Evolutionary conservation across 1,139 yeast species (phyloP).

Genomic region (Suhomyces bolitotheri): DNA sequence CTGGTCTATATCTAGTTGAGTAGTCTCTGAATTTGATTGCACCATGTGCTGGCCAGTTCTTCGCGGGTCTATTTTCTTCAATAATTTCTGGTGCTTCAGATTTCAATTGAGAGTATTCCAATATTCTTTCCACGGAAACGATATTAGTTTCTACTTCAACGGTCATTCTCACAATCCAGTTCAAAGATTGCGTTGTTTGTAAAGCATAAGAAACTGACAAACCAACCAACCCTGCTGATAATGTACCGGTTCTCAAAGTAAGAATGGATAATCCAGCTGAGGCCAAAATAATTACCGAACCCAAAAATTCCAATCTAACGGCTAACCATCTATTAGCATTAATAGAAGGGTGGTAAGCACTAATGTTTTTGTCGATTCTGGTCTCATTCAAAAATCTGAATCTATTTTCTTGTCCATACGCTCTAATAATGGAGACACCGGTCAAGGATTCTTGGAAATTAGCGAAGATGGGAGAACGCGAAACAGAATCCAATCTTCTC

Average conservation of each 20-base stretch:
- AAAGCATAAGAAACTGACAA: constrained; percentile 89
- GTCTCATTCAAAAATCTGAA: constrained; percentile 73
- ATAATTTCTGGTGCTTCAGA: constrained; percentile 84
- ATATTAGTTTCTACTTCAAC: constrained; percentile 97
- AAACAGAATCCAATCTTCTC: constrained; percentile 90
- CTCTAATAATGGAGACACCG: constrained; percentile 89
- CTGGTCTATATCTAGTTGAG: constrained; percentile 63
- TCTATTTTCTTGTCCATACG: constrained; percentile 74
- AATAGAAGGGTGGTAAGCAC: constrained; percentile 91
- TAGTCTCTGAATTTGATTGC: constrained; percentile 55
- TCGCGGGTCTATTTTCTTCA: constrained; percentile 63
- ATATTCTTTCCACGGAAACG: constrained; percentile 92
- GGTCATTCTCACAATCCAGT: constrained; percentile 98
- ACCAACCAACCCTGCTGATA: constrained; percentile 91
- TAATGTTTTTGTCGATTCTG: constrained; percentile 80
- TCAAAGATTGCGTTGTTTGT: constrained; percentile 87
- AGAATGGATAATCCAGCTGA: constrained; percentile 81
- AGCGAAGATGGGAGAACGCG: constrained; percentile 92
- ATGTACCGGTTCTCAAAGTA: constrained; percentile 63
- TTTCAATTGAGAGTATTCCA: constrained; percentile 74
- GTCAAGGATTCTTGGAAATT: constrained; percentile 94
- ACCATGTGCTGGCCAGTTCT: constrained; percentile 66
- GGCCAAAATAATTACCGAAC: constrained; percentile 80
- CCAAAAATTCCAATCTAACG: constrained; percentile 85
- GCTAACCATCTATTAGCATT: constrained; percentile 97